Base-by-base conservation (phyloP, 768 basidiomycete species). In the Kwoniella sp. region DNA sequence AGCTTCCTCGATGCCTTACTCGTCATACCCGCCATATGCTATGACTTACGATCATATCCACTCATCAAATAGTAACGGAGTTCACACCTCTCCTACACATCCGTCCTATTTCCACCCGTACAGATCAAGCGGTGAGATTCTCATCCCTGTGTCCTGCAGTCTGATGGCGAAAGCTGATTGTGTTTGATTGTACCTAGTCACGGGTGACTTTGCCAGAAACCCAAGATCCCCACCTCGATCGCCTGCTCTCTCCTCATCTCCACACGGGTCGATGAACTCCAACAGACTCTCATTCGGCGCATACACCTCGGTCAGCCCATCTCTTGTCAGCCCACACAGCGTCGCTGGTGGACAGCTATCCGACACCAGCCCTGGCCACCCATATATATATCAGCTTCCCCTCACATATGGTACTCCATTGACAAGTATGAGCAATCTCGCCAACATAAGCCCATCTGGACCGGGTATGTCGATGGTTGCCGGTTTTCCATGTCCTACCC, bases 261-360 rank as follows among this genome's bases (percentile, higher is more conserved):
- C 67, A 30, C 49, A 51, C 13, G 67, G 56, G 2, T 64, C 59
- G 0, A 27, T 44, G 12, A 48, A 47, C 17, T 58, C 59, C 22
- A 46, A 64, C 15, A 36, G 58, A 29, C 58, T 57, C 5, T 63
- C 67, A 8, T 52, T 48, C 33, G 51, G 62, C 8, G 48, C 36
- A 2, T 26, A 63, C 8, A 54, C 67, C 1, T 54, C 58, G 6
- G 59, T 62, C 55, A 64, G 63, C 51, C 63, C 67, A 5, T 40
- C 58, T 13, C 46, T 68, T 36, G 50, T 68, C 59, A 60, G 58
- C 50, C 67, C 67, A 21, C 54, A 61, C 17, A 67, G 65, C 26
- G n/a, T 57, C 7, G 26, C 61, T 24, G 49, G 44, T 8, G 37
- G 63, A 9, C 49, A 54, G 15, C 40, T 68, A 22, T 60, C 59